phyloP scores from a whole-genome alignment of 768 basidiomycete genomes.

The Dacryopinax primogenitus region DNA sequence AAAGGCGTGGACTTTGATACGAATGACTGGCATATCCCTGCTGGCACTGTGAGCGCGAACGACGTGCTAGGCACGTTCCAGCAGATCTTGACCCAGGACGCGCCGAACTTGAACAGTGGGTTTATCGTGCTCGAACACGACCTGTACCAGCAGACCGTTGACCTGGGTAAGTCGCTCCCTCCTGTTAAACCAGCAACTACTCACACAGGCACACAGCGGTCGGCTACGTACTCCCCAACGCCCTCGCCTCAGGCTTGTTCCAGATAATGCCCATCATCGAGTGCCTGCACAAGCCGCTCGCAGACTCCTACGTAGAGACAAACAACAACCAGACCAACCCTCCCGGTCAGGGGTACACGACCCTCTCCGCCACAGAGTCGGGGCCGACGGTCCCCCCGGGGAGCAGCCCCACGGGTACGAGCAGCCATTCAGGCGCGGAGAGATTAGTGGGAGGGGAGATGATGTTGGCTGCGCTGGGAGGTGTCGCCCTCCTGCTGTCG shows the following conservation, averaged over 20 bases:
- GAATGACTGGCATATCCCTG: slow-evolving; percentile 65
- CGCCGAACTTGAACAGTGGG: slow-evolving; percentile 45
- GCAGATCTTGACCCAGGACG: slow-evolving; percentile 49
- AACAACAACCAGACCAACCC: slow-evolving; percentile 44
- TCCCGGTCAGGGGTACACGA: background rate
- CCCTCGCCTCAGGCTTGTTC: slow-evolving; percentile 50
- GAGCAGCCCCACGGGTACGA: background rate
- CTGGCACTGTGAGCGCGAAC: slow-evolving; percentile 41
- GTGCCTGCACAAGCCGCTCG: slow-evolving; percentile 47
- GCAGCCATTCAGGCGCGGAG: background rate
- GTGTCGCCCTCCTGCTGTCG: too few relatives aligned
- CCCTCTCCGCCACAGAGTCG: background rate
- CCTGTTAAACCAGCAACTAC: background rate
- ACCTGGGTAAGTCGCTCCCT: slow-evolving; percentile 31
- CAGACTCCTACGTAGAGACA: slow-evolving; percentile 71
- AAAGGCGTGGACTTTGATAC: slow-evolving; percentile 52
- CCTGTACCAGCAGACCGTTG: slow-evolving; percentile 71
- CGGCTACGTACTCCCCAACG: slow-evolving; percentile 74
- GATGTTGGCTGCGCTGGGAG: background rate
- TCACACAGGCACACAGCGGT: slow-evolving; percentile 34
- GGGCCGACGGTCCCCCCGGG: background rate
- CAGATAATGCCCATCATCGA: slow-evolving; percentile 56
- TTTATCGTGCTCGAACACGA: slow-evolving; percentile 86
- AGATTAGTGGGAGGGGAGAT: background rate
- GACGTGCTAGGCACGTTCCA: slow-evolving; percentile 40